phyloP scores from a whole-genome alignment of 208 protist genomes.

The Borovskyia barvae region DNA sequence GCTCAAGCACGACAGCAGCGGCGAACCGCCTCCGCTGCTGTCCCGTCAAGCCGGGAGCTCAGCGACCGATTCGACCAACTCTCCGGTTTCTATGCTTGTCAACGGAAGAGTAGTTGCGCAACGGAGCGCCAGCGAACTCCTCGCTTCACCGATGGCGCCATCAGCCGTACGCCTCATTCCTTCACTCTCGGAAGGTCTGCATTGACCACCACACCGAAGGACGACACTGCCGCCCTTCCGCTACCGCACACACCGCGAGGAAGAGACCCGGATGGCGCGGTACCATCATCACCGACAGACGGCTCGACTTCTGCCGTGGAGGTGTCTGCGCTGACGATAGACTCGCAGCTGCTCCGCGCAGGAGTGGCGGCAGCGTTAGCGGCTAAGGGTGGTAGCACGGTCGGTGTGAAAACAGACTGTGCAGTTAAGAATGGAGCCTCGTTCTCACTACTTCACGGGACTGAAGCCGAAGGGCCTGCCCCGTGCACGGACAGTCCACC shows the following conservation, averaged over 20 bases:
- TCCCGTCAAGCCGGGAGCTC: slow-evolving; percentile 59
- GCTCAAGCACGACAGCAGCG: slow-evolving; percentile 17
- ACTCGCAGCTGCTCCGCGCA: slow-evolving; percentile 13
- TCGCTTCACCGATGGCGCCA: not conserved
- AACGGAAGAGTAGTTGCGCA: slow-evolving; percentile 22
- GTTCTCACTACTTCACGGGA: not conserved
- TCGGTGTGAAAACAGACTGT: not conserved
- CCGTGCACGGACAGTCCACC: slow-evolving; percentile 18
- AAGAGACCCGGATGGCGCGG: not conserved
- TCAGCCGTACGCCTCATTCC: not conserved
- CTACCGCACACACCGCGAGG: not conserved
- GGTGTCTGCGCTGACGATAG: slow-evolving; percentile 51
- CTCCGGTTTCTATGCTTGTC: slow-evolving; percentile 54
- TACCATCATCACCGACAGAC: not conserved
- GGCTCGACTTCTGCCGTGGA: slow-evolving; percentile 40
- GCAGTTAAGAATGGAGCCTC: not conserved
- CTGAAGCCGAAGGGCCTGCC: not conserved
- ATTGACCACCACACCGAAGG: not conserved
- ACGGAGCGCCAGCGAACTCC: slow-evolving; percentile 20
- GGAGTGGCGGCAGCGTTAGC: slow-evolving; percentile 1
- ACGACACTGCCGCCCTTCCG: not conserved
- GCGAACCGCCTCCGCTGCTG: slow-evolving; percentile 44
- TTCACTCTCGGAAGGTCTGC: too few species aligned
- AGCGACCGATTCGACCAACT: slow-evolving; percentile 60
- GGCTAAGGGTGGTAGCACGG: not conserved